Evolutionary conservation across 371 early-diverging fungal genomes (phyloP).

Genomic region (Rhizopus microsporus): DNA sequence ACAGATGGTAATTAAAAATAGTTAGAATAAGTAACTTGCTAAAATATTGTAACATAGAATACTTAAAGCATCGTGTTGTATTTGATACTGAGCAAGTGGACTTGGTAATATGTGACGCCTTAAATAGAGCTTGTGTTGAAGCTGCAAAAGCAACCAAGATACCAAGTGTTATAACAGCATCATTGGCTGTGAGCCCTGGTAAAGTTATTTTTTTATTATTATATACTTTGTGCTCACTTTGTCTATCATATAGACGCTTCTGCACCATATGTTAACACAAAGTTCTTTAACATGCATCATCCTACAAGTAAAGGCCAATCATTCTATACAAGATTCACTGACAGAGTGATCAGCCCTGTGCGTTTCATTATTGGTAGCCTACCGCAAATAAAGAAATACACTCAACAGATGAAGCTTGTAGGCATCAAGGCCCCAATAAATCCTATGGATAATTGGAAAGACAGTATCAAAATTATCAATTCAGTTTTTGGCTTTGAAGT

Average conservation of each 20-base stretch:
- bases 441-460: not conserved
- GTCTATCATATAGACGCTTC: conserved; percentile 12
- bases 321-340: conserved; percentile 15
- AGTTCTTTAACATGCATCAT: conserved; percentile 1
- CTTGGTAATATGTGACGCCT: conserved; percentile 12
- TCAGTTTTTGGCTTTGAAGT: conserved; percentile 25
- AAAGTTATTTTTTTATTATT: not conserved
- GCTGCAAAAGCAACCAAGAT: conserved; percentile 2
- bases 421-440: conserved; percentile 3
- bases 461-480: conserved; percentile 27
- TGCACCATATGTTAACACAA: conserved; percentile 30
- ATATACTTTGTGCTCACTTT: not conserved
- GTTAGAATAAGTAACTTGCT: not conserved
- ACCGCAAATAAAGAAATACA: conserved; percentile 1
- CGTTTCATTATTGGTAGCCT: not conserved
- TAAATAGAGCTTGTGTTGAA: conserved; percentile 12
- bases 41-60: not conserved
- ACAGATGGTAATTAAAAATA: not conserved
- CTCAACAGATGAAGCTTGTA: conserved; percentile 4
- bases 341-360: conserved; percentile 16
- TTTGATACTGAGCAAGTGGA: conserved; percentile 6
- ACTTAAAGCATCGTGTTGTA: not conserved
- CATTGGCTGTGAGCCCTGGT: not conserved
- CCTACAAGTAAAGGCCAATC: conserved; percentile 21
- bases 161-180: conserved; percentile 10